Base-by-base conservation (phyloP, 139 green algal species). In the Zygnema circumcarinatum region DNA sequence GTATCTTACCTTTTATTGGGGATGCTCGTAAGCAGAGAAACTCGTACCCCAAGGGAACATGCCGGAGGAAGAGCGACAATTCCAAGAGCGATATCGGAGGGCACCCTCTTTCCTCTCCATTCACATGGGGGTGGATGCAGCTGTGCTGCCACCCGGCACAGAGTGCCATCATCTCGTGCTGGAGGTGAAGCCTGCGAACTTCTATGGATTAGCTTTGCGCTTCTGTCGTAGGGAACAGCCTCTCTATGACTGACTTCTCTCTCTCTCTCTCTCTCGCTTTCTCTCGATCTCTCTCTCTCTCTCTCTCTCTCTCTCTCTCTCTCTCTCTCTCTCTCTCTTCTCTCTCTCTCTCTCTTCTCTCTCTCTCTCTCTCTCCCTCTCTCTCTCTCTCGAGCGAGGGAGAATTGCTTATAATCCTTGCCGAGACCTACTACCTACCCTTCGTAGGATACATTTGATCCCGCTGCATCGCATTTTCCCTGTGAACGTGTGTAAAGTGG, bases 101-200 rank as follows among this genome's bases (percentile, higher is more conserved):
- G 93, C 94, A 0, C 96, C 96, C 16, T 97, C 94, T 69, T 99
- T 99, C 93, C 88, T 99, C 31, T 95, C 91, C 39, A 94, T 98
- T 39, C 96, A 99, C 93, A 93, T 97, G 75, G 96, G 95, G 56
- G 94, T 99, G 36, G 88, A 92, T 22, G 93, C 93, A 2, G 88
- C 94, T 25, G 93, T 95, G 52, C 89, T 99, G 68, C 88, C 92
- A 36, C 47, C 74, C 73, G 79, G 82, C 25, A 86, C 83, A 7
- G 87, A 91, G 53, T 79, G 42, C 83, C 87, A 91, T 83, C 96
- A 99, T 86, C 97, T 99, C 74, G 88, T 98, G 47, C 83, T 99
- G 32, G 96, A 99, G 92, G 94, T 90, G 40, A 62, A 62, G 42
- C 33, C 7, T 53, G 16, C 74, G 39, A 81, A 47, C 7, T 81